phyloP scores from a whole-genome alignment of 495 filamentous ascomycete genomes.

The Penicillium lagena region DNA sequence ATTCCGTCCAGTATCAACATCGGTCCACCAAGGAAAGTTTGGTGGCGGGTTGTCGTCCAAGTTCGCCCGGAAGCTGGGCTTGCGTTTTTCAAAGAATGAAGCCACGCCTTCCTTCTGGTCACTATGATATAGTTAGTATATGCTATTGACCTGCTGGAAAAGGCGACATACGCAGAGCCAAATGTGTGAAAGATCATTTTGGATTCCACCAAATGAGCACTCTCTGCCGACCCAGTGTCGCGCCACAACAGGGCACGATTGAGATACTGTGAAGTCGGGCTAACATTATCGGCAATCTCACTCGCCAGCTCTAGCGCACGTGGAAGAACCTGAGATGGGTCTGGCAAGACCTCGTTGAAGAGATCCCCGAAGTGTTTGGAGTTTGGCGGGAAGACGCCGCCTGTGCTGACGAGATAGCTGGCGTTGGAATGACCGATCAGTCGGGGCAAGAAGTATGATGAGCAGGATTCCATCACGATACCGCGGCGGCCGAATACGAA shows the following conservation, averaged over 20 bases:
- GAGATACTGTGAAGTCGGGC: conserved; percentile 43
- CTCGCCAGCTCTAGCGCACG: conserved; percentile 51
- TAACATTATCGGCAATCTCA: conserved; percentile 54
- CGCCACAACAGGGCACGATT: conserved; percentile 58
- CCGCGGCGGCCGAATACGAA: conserved; percentile 61
- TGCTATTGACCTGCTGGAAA: background rate
- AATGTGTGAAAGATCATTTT: conserved; percentile 51
- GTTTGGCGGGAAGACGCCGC: conserved; percentile 22
- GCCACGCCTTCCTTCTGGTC: conserved; percentile 45
- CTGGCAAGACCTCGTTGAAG: conserved; percentile 48
- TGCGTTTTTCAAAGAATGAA: conserved; percentile 44
- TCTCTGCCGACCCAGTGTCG: conserved; percentile 47
- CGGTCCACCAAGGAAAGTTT: conserved; percentile 25
- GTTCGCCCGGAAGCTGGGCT: conserved; percentile 44
- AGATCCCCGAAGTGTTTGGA: conserved; percentile 38
- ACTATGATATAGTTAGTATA: conserved; percentile 8
- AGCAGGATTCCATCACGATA: conserved; percentile 56
- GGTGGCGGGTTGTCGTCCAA: conserved; percentile 20
- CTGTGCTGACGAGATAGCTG: conserved; percentile 43
- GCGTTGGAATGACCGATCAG: conserved; percentile 52
- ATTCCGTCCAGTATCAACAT: conserved; percentile 22
- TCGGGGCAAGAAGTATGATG: conserved; percentile 57
- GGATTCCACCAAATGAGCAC: conserved; percentile 53
- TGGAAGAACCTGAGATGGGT: conserved; percentile 43
- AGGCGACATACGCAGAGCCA: conserved; percentile 24